A percentile compares a stretch with the other conserved stretches of the same genome.
These are phyloP conservation scores for Hypoxylon sp. DNA, from an alignment of 2,329 filamentous ascomycete genomes.

Conservation along the genomic window DNA sequence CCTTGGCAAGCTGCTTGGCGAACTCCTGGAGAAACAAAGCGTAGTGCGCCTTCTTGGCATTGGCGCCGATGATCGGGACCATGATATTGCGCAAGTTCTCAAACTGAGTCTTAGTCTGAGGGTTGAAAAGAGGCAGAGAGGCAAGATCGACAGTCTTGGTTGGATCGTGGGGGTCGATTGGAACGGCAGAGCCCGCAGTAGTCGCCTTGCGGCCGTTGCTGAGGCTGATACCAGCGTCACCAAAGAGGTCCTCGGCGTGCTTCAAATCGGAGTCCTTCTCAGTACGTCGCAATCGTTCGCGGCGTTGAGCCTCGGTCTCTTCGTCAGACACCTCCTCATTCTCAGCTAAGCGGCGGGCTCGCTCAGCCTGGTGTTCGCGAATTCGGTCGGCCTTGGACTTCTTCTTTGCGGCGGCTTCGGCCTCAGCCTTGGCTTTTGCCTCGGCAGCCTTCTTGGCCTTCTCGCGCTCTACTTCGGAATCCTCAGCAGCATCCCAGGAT, in stretches of 20 bases:
- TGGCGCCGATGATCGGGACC: constrained; percentile 79
- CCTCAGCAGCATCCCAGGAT: constrained; percentile 96
- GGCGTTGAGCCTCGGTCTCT: constrained; percentile 78
- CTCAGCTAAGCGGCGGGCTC: constrained; percentile 65
- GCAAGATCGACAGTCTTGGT: constrained; percentile 85
- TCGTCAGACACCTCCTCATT: constrained; percentile 72
- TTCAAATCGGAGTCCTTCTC: constrained; percentile 91
- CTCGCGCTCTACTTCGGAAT: constrained; percentile 96
- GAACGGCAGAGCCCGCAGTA: constrained; percentile 73
- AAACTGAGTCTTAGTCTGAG: constrained; percentile 88
- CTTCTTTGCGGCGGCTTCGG: constrained; percentile 88
- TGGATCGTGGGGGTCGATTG: constrained; percentile 80
- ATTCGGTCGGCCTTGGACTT: constrained; percentile 90
- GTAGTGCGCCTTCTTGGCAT: constrained; percentile 92
- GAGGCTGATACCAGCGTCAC: constrained; percentile 73
- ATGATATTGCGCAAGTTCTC: constrained; percentile 81
- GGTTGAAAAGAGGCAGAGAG: constrained; percentile 87
- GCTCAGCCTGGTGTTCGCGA: constrained; percentile 78
- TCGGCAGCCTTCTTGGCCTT: constrained; percentile 90
- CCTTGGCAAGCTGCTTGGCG: constrained; percentile 85
- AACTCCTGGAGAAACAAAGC: constrained; percentile 92
- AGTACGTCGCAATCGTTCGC: constrained; percentile 79
- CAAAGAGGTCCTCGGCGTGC: constrained; percentile 93
- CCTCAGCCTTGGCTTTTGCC: constrained; percentile 89
- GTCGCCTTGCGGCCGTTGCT: constrained; percentile 75